A percentile compares a stretch with the other conserved stretches of the same genome.
Evolutionary conservation across 2,329 filamentous ascomycete genomes (phyloP).

Genomic region (Zopfia rhizophila): DNA sequence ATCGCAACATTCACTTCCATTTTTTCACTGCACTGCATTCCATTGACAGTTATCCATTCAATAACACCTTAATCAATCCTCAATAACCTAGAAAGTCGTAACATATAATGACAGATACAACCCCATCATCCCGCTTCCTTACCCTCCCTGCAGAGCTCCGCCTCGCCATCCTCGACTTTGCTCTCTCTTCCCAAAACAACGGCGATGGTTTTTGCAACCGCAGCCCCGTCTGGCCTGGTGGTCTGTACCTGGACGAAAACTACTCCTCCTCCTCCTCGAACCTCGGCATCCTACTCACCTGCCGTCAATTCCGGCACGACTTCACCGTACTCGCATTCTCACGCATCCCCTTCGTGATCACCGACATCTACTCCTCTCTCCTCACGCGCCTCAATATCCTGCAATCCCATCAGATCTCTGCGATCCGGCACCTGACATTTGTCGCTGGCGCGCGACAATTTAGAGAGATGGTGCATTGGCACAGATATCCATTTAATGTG

Average conservation of each 20-base stretch:
- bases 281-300: constrained; percentile 49
- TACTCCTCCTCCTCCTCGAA: constrained; percentile 37
- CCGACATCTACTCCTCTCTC: constrained; percentile 37
- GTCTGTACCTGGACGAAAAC: constrained; percentile 35
- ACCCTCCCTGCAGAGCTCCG: constrained; percentile 50
- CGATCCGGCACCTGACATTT: constrained; percentile 45
- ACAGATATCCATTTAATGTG: constrained; percentile 42
- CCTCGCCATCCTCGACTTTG: constrained; percentile 47
- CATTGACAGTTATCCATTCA: too few species aligned
- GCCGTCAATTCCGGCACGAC: constrained; percentile 51
- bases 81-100: too few species aligned
- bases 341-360: constrained; percentile 48
- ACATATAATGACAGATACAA: constrained; percentile 5
- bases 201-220: constrained; percentile 18
- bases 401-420: constrained; percentile 35
- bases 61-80: too few species aligned
- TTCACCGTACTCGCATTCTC: constrained; percentile 46
- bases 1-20: too few species aligned
- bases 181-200: too few species aligned
- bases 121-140: constrained; percentile 27
- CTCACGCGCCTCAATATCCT: constrained; percentile 21
- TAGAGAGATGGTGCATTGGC: constrained; percentile 44
- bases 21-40: too few species aligned
- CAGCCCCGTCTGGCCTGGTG: constrained; percentile 26
- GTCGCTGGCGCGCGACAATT: constrained; percentile 43